These are phyloP conservation scores for Populus tremula DNA, from an alignment of 345 rosid species.

Conservation along the genomic window DNA sequence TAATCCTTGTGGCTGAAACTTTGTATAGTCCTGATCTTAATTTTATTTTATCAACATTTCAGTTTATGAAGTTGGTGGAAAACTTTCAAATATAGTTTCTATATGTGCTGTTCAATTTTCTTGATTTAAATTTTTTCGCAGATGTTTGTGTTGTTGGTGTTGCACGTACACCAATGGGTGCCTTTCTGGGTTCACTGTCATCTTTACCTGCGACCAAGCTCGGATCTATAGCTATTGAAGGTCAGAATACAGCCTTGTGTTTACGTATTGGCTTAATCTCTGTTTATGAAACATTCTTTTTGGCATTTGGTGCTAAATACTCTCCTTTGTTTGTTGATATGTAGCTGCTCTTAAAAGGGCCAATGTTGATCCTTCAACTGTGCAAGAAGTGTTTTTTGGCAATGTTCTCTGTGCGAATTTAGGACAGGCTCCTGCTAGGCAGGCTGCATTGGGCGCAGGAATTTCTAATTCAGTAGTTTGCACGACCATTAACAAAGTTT, in stretches of 20 bases:
- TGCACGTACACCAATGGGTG: slow-evolving; percentile 97
- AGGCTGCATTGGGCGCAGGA: slow-evolving; percentile 96
- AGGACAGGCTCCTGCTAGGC: slow-evolving; percentile 99
- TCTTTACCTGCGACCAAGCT: slow-evolving; percentile 89
- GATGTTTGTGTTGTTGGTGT: slow-evolving; percentile 98
- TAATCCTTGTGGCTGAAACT: not conserved
- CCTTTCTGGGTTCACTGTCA: slow-evolving; percentile 81
- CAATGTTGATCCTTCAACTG: slow-evolving; percentile 76
- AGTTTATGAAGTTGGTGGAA: not conserved
- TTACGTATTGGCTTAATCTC: slow-evolving; percentile 1
- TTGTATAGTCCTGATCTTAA: no score
- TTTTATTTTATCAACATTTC: no score
- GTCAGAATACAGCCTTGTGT: slow-evolving; percentile 25
- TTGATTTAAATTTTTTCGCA: slow-evolving; percentile 25
- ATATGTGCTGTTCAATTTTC: not conserved
- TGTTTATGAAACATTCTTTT: not conserved
- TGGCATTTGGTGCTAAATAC: not conserved
- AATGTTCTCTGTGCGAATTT: slow-evolving; percentile 94
- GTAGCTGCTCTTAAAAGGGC: slow-evolving; percentile 92
- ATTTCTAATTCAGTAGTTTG: slow-evolving; percentile 80
- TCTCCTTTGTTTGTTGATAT: slow-evolving; percentile 14
- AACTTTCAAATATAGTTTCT: not conserved
- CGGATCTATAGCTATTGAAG: slow-evolving; percentile 83
- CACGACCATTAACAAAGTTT: slow-evolving; percentile 94
- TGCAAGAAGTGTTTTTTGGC: slow-evolving; percentile 90